phyloP scores from a whole-genome alignment of 805 yeast genomes.

The Cyberlindnera xishuangbannaensis region DNA sequence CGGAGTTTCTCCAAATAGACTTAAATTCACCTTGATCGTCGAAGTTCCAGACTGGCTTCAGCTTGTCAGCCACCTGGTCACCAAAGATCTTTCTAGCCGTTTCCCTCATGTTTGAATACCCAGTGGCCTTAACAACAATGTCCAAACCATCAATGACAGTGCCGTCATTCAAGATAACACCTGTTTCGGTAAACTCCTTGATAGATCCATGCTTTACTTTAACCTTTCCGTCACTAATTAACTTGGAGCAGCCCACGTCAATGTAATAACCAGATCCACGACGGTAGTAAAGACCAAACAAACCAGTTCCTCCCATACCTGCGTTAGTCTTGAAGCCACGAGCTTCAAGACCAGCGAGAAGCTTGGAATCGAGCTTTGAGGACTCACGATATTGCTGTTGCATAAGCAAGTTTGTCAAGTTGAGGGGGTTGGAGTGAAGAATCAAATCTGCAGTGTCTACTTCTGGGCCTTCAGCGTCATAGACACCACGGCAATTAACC shows the following conservation, averaged over 20 bases:
- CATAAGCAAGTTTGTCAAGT: constrained; percentile 30
- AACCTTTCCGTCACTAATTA: constrained; percentile 35
- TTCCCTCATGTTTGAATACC: constrained; percentile 37
- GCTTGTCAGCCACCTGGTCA: constrained; percentile 29
- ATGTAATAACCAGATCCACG: constrained; percentile 43
- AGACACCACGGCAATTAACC: constrained; percentile 29
- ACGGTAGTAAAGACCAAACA: constrained; percentile 34
- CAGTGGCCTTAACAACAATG: constrained; percentile 40
- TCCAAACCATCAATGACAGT: constrained; percentile 29
- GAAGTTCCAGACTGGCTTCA: constrained; percentile 37
- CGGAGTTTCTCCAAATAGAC: constrained; percentile 34
- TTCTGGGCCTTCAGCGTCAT: constrained; percentile 32
- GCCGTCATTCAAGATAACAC: constrained; percentile 37
- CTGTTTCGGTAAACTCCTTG: constrained; percentile 31
- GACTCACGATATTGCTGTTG: constrained; percentile 33
- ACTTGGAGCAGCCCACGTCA: constrained; percentile 39
- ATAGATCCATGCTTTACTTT: constrained; percentile 32
- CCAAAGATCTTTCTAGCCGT: constrained; percentile 36
- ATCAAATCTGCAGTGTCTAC: constrained; percentile 36
- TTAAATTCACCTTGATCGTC: constrained; percentile 39
- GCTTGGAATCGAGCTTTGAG: constrained; percentile 28
- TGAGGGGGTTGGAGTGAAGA: constrained; percentile 31
- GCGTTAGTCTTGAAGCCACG: constrained; percentile 37
- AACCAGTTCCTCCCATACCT: constrained; percentile 40
- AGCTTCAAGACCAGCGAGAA: constrained; percentile 28